Evolutionary conservation across 768 basidiomycete genomes (phyloP).

Genomic region (Calvatia gigantea): DNA sequence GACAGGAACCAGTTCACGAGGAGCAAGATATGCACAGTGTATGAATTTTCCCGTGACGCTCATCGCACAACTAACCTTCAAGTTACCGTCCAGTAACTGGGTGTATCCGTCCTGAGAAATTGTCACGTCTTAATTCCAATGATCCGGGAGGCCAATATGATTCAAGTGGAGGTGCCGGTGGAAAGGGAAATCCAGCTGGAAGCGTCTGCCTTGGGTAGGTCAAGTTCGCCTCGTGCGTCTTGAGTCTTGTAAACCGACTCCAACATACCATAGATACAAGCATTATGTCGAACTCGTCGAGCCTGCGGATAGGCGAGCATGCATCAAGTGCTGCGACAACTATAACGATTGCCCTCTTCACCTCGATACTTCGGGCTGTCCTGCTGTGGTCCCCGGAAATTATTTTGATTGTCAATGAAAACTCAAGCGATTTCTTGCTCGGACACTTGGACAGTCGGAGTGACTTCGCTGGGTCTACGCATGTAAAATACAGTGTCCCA

Average conservation of each 20-base stretch:
- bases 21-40: slow-evolving; percentile 44
- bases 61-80: too few species aligned
- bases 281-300: slow-evolving; percentile 59
- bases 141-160: slow-evolving; percentile 56
- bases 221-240: slow-evolving; percentile 15
- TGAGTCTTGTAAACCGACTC: background rate
- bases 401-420: slow-evolving; percentile 59
- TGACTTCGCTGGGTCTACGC: too few species aligned
- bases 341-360: slow-evolving; percentile 46
- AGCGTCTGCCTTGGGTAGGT: slow-evolving; percentile 46
- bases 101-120: slow-evolving; percentile 41
- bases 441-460: too few species aligned
- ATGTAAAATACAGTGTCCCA: too few species aligned
- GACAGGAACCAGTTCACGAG: slow-evolving; percentile 37
- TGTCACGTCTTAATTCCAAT: slow-evolving; percentile 39
- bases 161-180: slow-evolving; percentile 49
- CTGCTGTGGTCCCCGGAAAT: slow-evolving; percentile 45
- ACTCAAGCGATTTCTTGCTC: too few species aligned
- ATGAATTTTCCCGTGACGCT: slow-evolving; percentile 16
- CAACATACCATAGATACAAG: slow-evolving; percentile 40
- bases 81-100: slow-evolving; percentile 58
- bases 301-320: slow-evolving; percentile 45
- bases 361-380: slow-evolving; percentile 47
- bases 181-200: slow-evolving; percentile 45
- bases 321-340: slow-evolving; percentile 57